Base-by-base conservation (phyloP, 306 rosid species). In the Phaseolus lunatus region DNA sequence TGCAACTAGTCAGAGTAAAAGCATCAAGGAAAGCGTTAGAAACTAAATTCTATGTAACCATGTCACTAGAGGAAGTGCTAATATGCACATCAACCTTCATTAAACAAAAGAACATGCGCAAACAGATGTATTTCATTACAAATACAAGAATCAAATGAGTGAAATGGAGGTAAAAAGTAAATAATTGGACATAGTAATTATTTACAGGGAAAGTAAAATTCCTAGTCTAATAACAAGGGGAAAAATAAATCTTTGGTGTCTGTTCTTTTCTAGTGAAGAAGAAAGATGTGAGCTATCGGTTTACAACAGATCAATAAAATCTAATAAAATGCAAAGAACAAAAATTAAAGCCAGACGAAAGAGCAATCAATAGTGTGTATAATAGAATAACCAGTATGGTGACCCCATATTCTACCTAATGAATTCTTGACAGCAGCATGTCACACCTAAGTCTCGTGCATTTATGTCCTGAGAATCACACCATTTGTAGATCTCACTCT, bases 341-440 rank as follows among this genome's bases (percentile, higher is more conserved):
- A 10, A 18, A 50, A 41, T 45, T 37, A 64, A 75, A 53, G 56
- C 14, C 26, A 45, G 14, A 33, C 63, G 83, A 65, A 33, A 49
- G 77, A 58, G 53, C 63, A 57, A 48, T 39, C 50, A 33, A 49
- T 78, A 33, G 47, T 57, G 48, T 65, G 52, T 49, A 44, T 12
- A 68, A 29, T 14, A 62, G 81, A 70, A 85, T 62, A 65, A 81
- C 72, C 82, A 53, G 70, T 57, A 74, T 37, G 66, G 52, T 43
- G 14, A 26, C 52, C n/a, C 67, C 80, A 48, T 26, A 20, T 26
- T 64, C 49, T 54, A 69, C 50, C 64, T 13, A 48, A 58, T 24
- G 57, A 56, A 61, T 59, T 63, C 61, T 72, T 48, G 49, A 62
- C 62, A 43, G 67, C 24, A 54, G 72, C 78, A 59, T 57, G 59